These are phyloP conservation scores for Macaranga tanarius DNA, from an alignment of 441 rosid species.

Conservation along the genomic window DNA sequence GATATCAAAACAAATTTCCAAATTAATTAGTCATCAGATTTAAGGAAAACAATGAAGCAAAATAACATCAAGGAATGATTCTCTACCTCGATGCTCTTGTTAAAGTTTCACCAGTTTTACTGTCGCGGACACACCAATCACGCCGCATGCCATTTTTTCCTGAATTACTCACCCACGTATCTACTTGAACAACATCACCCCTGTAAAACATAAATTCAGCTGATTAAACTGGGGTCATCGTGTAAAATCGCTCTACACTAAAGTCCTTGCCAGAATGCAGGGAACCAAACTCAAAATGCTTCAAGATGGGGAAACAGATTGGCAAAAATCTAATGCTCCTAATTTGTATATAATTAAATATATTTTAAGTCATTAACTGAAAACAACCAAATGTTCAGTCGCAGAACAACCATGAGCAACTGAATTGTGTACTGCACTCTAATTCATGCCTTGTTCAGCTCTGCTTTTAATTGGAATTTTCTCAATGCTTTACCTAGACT, in stretches of 20 bases:
- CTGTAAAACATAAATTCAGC: constrained; percentile 38
- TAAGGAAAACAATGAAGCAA: background rate
- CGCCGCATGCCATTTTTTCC: constrained; percentile 99
- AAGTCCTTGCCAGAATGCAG: background rate
- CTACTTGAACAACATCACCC: constrained; percentile 92
- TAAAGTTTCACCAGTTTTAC: constrained; percentile 72
- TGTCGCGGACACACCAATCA: constrained; percentile 85
- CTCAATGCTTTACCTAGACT: background rate
- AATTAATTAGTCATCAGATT: constrained; percentile 8
- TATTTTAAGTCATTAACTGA: background rate
- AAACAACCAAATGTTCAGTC: background rate
- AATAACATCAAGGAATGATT: background rate
- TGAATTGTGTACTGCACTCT: background rate
- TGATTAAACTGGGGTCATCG: constrained; percentile 14
- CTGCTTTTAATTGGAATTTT: background rate
- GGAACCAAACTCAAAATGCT: background rate
- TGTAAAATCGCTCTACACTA: background rate
- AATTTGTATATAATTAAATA: background rate
- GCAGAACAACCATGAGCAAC: background rate
- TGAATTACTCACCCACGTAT: constrained; percentile 89
- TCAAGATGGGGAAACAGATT: background rate
- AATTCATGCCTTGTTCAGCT: background rate
- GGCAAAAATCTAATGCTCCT: background rate
- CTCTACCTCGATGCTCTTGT: constrained; percentile 89
- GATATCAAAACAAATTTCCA: constrained; percentile 20